Conservation (phyloP, 225 moss, liverwort and hornwort genomes). For the Physcomitrellopsis africana region DNA sequence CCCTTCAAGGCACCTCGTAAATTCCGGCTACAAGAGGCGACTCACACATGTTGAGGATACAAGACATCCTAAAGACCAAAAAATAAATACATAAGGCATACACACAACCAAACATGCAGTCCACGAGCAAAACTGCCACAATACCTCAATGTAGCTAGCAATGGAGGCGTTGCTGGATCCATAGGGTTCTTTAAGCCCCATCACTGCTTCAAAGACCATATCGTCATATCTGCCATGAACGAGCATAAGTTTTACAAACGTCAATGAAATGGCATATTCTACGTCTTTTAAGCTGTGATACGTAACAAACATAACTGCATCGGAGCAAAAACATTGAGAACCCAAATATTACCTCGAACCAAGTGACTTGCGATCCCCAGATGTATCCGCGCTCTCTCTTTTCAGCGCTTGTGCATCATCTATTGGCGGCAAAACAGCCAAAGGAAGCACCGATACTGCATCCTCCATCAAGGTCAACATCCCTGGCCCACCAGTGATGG, state of each 20-base stretch:
- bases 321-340: constrained; percentile 13
- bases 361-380: constrained; percentile 90
- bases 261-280: constrained; percentile 23
- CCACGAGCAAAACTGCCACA: constrained; percentile 28
- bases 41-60: constrained; percentile 23
- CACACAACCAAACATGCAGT: constrained; percentile 12
- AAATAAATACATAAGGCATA: constrained; percentile 18
- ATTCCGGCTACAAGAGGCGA: constrained; percentile 29
- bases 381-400: constrained; percentile 67
- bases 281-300: background rate
- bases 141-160: constrained; percentile 97
- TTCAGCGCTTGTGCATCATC: constrained; percentile 60
- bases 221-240: constrained; percentile 79
- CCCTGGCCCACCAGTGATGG: constrained; percentile 66
- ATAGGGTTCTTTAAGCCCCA: constrained; percentile 91
- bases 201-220: constrained; percentile 86
- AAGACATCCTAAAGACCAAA: constrained; percentile 19
- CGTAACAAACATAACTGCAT: background rate
- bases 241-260: constrained; percentile 20
- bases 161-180: constrained; percentile 97
- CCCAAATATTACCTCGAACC: constrained; percentile 77
- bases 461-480: constrained; percentile 98
- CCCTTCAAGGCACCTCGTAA: constrained; percentile 14
- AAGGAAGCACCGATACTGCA: constrained; percentile 67
- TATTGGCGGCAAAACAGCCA: constrained; percentile 56